Percentiles rank a stretch among this genome's conserved stretches.
Evolutionary conservation across 2,329 filamentous ascomycete species (phyloP).

Genomic region (Hypomyces perniciosus): DNA sequence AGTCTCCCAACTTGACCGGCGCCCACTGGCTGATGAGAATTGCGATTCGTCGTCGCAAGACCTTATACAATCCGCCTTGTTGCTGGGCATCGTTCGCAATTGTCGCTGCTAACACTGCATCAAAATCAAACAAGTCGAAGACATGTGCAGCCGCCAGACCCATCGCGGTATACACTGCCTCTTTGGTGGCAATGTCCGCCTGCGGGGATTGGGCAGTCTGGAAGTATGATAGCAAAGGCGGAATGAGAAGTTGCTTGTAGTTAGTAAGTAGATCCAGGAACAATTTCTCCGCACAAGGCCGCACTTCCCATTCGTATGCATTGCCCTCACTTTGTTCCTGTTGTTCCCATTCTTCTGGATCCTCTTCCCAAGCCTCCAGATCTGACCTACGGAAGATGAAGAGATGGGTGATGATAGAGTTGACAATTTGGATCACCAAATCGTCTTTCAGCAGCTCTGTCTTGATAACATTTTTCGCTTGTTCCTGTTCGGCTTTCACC

Average conservation of each 20-base stretch:
- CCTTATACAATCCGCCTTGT: slow-evolving; percentile 58
- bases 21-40: slow-evolving; percentile 91
- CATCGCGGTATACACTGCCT: slow-evolving; percentile 91
- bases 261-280: slow-evolving; percentile 88
- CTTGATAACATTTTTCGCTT: slow-evolving; percentile 65
- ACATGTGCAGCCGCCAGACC: slow-evolving; percentile 77
- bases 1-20: slow-evolving; percentile 63
- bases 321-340: slow-evolving; percentile 79
- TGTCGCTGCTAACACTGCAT: slow-evolving; percentile 67
- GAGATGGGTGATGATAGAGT: slow-evolving; percentile 77
- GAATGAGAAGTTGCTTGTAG: slow-evolving; percentile 75
- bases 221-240: slow-evolving; percentile 78
- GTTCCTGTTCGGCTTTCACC: slow-evolving; percentile 68
- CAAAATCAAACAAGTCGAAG: slow-evolving; percentile 71
- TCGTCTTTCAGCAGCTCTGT: slow-evolving; percentile 67
- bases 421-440: slow-evolving; percentile 75
- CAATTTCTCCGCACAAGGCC: slow-evolving; percentile 87
- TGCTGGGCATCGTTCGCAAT: slow-evolving; percentile 73
- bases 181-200: slow-evolving; percentile 73
- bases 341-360: slow-evolving; percentile 92
- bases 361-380: slow-evolving; percentile 86
- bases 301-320: slow-evolving; percentile 86
- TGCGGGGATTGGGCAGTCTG: slow-evolving; percentile 62
- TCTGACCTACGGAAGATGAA: slow-evolving; percentile 83
- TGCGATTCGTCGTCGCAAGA: slow-evolving; percentile 79